Evolutionary conservation across 805 yeast genomes (phyloP).

Genomic region (Priceomyces medius): DNA sequence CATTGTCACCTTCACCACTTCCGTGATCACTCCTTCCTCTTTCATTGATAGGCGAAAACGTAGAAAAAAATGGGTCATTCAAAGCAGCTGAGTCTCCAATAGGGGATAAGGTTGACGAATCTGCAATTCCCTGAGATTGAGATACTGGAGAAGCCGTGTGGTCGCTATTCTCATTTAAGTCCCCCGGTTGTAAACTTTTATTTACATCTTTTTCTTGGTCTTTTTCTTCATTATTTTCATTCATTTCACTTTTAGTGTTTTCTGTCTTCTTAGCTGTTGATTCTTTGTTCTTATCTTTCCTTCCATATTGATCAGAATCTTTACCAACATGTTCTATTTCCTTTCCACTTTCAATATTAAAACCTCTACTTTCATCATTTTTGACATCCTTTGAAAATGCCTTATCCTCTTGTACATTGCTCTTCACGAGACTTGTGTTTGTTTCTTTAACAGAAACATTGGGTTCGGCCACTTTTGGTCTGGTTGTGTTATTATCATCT

Average conservation of each 20-base stretch:
- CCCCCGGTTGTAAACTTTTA: not conserved
- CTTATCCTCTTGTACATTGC: not conserved
- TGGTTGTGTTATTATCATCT: not conserved
- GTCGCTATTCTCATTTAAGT: not conserved
- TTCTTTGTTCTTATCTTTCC: not conserved
- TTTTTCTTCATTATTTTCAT: not conserved
- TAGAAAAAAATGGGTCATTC: conserved; percentile 10
- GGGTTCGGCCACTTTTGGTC: not conserved
- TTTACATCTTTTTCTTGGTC: not conserved
- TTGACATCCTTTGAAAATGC: not conserved
- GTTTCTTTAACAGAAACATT: too few species aligned
- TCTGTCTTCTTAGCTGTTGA: not conserved
- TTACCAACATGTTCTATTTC: not conserved
- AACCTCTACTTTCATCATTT: not conserved
- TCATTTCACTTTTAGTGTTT: not conserved
- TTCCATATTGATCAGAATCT: not conserved
- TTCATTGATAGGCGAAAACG: conserved; percentile 10
- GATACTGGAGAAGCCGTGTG: not conserved
- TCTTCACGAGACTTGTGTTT: too few species aligned
- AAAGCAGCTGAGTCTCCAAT: conserved; percentile 7
- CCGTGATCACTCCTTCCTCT: not conserved
- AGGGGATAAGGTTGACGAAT: conserved; percentile 10
- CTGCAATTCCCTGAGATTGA: not conserved
- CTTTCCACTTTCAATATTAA: not conserved
- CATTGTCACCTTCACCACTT: conserved; percentile 6